A percentile compares a stretch with the other conserved stretches of the same genome.
Evolutionary conservation across 2,329 filamentous ascomycete species (phyloP).

Genomic region (Diatrype stigma): DNA sequence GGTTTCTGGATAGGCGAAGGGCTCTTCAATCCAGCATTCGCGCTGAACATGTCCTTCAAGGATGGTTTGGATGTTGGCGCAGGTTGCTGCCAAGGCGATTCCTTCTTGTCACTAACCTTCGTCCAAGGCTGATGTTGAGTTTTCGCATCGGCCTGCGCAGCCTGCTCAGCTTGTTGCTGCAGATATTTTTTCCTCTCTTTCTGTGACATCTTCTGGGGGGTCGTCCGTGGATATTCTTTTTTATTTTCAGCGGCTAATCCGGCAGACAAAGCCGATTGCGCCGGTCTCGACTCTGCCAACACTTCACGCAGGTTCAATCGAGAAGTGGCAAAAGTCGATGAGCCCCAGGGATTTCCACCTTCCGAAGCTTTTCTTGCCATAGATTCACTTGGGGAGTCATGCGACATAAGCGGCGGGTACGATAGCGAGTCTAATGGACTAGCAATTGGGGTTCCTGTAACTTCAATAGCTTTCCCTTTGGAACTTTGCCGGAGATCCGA

Average conservation of each 20-base stretch:
- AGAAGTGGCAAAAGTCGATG: conserved; percentile 47
- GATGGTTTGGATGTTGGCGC: conserved; percentile 44
- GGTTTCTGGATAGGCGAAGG: conserved; percentile 35
- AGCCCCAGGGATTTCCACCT: conserved; percentile 44
- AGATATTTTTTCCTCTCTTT: conserved; percentile 86
- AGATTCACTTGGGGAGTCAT: conserved; percentile 7
- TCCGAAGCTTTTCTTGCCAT: conserved; percentile 11
- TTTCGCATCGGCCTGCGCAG: conserved; percentile 32
- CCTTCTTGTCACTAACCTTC: conserved; percentile 34
- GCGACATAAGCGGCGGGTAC: conserved; percentile 3
- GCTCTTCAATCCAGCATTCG: conserved; percentile 25
- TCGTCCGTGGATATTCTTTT: conserved; percentile 32
- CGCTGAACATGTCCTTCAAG: conserved; percentile 44
- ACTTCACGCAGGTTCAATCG: conserved; percentile 76
- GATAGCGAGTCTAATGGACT: conserved; percentile 10
- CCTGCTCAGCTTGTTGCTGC: conserved; percentile 56
- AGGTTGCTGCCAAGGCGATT: conserved; percentile 64
- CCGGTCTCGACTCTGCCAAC: conserved; percentile 56
- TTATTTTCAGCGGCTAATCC: conserved; percentile 50
- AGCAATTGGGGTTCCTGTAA: conserved; percentile 4
- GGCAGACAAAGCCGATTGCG: conserved; percentile 48
- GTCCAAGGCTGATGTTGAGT: conserved; percentile 39
- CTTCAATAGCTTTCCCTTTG: conserved; percentile 31
- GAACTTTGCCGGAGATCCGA: conserved; percentile 35
- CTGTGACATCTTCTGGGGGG: conserved; percentile 69